Percentiles rank a stretch among this genome's conserved stretches.
Evolutionary conservation across 169 alveolate species (phyloP).

Genomic region (Eimeria brunetti): DNA sequence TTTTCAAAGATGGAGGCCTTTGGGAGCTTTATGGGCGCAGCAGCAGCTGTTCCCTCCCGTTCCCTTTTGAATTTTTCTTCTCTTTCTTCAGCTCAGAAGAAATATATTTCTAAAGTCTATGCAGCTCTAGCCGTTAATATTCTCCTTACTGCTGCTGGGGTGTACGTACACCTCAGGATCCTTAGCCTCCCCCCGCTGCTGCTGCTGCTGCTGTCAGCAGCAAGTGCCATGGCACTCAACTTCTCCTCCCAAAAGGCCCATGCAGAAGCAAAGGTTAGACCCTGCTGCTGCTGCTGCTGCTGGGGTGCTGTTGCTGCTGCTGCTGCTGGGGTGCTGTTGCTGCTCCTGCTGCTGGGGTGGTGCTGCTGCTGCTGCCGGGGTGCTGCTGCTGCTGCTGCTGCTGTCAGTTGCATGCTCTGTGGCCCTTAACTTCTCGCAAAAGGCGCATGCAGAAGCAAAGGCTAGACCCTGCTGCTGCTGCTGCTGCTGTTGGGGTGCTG

Average conservation of each 20-base stretch:
- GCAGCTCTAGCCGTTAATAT: constrained; percentile 54
- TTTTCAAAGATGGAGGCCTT: constrained; percentile 34
- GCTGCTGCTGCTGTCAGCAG: not conserved
- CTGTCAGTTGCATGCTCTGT: not conserved
- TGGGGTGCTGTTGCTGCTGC: too few species aligned
- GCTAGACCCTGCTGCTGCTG: too few species aligned
- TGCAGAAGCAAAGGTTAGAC: constrained; percentile 21
- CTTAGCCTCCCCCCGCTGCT: constrained; percentile 42
- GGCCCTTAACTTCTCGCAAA: too few species aligned
- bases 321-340: too few species aligned
- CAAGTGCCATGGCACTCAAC: constrained; percentile 16
- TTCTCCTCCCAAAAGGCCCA: constrained; percentile 42
- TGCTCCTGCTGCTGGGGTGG: too few species aligned
- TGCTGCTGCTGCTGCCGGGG: too few species aligned
- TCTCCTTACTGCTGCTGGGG: constrained; percentile 73
- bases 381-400: constrained; percentile 14
- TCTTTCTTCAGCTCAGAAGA: constrained; percentile 27
- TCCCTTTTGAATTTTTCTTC: constrained; percentile 57
- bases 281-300: too few species aligned
- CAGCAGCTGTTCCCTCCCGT: not conserved
- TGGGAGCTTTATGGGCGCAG: not conserved
- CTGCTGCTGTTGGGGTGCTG: too few species aligned
- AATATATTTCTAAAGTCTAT: constrained; percentile 27
- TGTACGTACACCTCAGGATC: constrained; percentile 48
- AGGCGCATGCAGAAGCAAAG: too few species aligned